phyloP scores from a whole-genome alignment of 176 grass and related monocot genomes.

The Otatea glauca region DNA sequence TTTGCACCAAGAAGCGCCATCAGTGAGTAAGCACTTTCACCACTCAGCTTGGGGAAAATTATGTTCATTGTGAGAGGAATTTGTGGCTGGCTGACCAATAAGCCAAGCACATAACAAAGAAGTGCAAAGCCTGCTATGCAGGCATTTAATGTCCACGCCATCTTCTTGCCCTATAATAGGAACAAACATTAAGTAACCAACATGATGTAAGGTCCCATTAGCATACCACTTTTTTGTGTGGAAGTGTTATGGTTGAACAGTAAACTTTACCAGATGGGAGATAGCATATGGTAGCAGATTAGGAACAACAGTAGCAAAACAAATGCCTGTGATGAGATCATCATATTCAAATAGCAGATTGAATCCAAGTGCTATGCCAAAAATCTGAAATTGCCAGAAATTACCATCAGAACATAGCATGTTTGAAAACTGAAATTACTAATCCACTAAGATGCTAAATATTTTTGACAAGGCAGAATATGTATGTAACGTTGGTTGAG shows the following conservation, averaged over 20 bases:
- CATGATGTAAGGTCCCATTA: conserved; percentile 42
- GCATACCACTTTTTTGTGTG: not conserved
- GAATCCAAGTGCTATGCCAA: conserved; percentile 89
- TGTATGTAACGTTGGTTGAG: not conserved
- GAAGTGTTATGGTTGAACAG: conserved; percentile 21
- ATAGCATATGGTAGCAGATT: conserved; percentile 73
- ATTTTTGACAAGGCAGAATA: not conserved
- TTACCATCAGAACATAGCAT: conserved; percentile 32
- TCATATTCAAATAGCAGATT: conserved; percentile 75
- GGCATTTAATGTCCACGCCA: conserved; percentile 57
- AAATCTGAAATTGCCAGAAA: conserved; percentile 75
- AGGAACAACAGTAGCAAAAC: conserved; percentile 65
- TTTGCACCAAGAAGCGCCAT: conserved; percentile 99
- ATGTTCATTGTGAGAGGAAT: conserved; percentile 77
- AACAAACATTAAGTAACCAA: conserved; percentile 36
- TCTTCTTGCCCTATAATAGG: conserved; percentile 66
- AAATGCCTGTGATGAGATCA: conserved; percentile 75
- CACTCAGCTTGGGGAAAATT: conserved; percentile 87
- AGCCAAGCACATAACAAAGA: conserved; percentile 87
- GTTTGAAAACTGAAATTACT: conserved; percentile 19
- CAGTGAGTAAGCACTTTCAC: conserved; percentile 89
- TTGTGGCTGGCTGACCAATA: conserved; percentile 86
- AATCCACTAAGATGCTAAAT: not conserved
- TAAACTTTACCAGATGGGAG: conserved; percentile 68
- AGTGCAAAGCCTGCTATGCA: conserved; percentile 77